A percentile compares a stretch with the other conserved stretches of the same genome.
Conservation (phyloP, 1,139 yeast species). For the Geotrichum bryndzae region DNA sequence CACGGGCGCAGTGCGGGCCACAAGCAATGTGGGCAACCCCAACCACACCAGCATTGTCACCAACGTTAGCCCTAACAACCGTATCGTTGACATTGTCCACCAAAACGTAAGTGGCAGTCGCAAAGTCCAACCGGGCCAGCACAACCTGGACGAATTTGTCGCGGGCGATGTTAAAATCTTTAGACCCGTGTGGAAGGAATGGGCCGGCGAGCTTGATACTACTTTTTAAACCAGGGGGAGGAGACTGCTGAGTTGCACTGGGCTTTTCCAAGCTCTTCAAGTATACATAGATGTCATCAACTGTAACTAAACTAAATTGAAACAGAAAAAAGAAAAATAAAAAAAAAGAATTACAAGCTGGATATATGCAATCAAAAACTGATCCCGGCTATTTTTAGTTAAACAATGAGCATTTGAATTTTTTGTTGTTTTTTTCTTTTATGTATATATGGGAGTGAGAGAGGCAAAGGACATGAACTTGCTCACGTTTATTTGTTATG, state of each 20-base stretch:
- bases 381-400: too few relatives aligned
- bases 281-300: too few relatives aligned
- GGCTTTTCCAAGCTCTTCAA: background rate
- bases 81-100: constrained; percentile 45
- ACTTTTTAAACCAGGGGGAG: constrained; percentile 22
- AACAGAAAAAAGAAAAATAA: background rate
- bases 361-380: too few relatives aligned
- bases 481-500: constrained; percentile 13
- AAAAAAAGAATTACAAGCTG: background rate
- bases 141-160: constrained; percentile 41
- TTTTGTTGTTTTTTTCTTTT: background rate
- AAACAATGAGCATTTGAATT: too few relatives aligned
- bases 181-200: constrained; percentile 50
- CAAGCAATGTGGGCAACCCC: constrained; percentile 48
- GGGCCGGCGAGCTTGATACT: constrained; percentile 45
- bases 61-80: constrained; percentile 30
- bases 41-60: constrained; percentile 62
- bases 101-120: constrained; percentile 54
- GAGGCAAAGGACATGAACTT: background rate
- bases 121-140: constrained; percentile 44
- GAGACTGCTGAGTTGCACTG: too few relatives aligned
- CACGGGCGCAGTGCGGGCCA: constrained; percentile 20
- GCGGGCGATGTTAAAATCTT: constrained; percentile 48
- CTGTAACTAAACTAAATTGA: background rate
- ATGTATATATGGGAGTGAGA: background rate